Percentiles rank a stretch among this genome's conserved stretches.
Conservation (phyloP, 306 rosid species). For the Alnus rubra region DNA sequence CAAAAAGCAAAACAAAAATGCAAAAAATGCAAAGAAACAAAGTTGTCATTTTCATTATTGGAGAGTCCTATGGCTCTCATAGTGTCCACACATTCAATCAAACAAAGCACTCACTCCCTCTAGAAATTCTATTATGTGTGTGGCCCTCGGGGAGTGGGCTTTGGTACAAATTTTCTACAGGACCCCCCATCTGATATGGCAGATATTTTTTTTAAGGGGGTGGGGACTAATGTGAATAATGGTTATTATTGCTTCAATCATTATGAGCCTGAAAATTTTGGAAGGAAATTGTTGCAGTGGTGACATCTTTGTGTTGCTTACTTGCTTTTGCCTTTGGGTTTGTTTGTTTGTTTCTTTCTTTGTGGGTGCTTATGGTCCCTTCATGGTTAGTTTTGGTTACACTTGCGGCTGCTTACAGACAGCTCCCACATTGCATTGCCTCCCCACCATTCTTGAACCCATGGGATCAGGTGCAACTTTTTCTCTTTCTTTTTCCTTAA, state of each 20-base stretch:
- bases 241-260: constrained; percentile 6
- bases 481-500: background rate
- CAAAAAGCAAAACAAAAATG: background rate
- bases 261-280: background rate
- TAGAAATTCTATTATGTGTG: background rate
- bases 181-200: background rate
- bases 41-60: constrained; percentile 4
- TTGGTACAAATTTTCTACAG: background rate
- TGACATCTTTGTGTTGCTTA: background rate
- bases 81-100: constrained; percentile 6
- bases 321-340: background rate
- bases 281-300: background rate
- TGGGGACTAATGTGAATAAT: constrained; percentile 1
- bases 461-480: background rate
- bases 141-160: constrained; percentile 8
- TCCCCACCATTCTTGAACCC: background rate
- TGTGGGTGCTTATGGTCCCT: background rate
- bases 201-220: background rate
- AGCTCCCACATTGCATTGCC: constrained; percentile 1
- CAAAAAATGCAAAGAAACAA: background rate
- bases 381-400: background rate
- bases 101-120: constrained; percentile 9
- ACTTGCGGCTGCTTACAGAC: background rate
- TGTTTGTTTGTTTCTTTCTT: background rate
- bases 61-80: background rate